phyloP scores from a whole-genome alignment of 2,329 filamentous ascomycete genomes.

The Trichoderma oligosporum region DNA sequence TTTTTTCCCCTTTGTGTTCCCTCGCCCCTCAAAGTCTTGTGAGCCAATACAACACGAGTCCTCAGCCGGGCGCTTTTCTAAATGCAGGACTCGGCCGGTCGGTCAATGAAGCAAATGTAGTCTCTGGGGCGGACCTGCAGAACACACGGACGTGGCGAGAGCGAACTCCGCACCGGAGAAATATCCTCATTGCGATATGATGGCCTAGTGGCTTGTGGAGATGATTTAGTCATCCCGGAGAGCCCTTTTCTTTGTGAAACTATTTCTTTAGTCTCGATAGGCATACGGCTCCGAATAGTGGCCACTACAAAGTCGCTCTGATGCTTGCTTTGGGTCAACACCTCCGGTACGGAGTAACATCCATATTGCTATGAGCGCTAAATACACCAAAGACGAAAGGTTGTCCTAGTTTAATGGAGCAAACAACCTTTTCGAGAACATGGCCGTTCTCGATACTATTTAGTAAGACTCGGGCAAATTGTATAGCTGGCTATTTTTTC shows the following conservation, averaged over 20 bases:
- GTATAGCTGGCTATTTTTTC: neutral
- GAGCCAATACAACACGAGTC: neutral
- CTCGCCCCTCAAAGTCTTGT: too few relatives aligned
- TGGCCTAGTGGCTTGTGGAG: constrained; percentile 7
- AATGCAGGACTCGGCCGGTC: constrained; percentile 10
- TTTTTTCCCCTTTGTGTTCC: too few relatives aligned
- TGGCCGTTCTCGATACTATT: neutral
- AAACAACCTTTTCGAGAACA: constrained; percentile 11
- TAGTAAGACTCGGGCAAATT: too few relatives aligned
- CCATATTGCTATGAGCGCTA: too few relatives aligned
- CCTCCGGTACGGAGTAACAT: too few relatives aligned
- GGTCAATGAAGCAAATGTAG: neutral
- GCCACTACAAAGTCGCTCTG: too few relatives aligned
- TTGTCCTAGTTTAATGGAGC: constrained; percentile 16
- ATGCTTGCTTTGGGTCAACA: too few relatives aligned
- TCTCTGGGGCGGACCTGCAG: constrained; percentile 4
- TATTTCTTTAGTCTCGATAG: neutral
- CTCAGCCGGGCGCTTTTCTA: constrained; percentile 10
- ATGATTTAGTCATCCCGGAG: too few relatives aligned
- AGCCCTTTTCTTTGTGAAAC: neutral
- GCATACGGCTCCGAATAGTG: neutral
- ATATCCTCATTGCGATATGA: constrained; percentile 18
- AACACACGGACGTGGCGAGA: neutral
- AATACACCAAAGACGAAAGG: too few relatives aligned
- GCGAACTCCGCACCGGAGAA: constrained; percentile 17